A percentile compares a stretch with the other conserved stretches of the same genome.
Evolutionary conservation across 352 stramenopile species (phyloP).

Genomic region (Globisporangium barbulae): DNA sequence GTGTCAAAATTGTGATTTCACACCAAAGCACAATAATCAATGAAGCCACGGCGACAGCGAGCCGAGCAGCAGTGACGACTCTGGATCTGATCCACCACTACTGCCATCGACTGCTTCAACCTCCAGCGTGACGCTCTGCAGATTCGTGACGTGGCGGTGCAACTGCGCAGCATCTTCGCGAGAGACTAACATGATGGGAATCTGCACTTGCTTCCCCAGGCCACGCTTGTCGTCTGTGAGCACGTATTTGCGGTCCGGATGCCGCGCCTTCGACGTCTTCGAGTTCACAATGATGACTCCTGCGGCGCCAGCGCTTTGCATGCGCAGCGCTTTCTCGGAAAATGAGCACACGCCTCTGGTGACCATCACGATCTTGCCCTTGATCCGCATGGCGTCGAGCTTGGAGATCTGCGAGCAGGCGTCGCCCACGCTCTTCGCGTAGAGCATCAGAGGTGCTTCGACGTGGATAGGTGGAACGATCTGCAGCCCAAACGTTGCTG

Average conservation of each 20-base stretch:
- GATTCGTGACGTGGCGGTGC: constrained; percentile 28
- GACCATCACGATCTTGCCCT: constrained; percentile 67
- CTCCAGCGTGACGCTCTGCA: constrained; percentile 4
- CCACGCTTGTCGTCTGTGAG: constrained; percentile 53
- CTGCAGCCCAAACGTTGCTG: constrained; percentile 60
- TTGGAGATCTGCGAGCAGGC: constrained; percentile 39
- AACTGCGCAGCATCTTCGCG: constrained; percentile 46
- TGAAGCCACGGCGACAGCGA: constrained; percentile 68
- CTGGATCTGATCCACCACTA: neutral
- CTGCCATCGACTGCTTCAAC: constrained; percentile 14
- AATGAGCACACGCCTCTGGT: constrained; percentile 73
- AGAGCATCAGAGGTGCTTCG: constrained; percentile 55
- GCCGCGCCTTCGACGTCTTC: constrained; percentile 34
- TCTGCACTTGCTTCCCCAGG: constrained; percentile 43
- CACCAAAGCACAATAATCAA: constrained; percentile 16
- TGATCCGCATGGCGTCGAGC: constrained; percentile 19
- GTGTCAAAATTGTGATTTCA: constrained; percentile 4
- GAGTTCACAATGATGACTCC: constrained; percentile 74
- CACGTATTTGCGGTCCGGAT: constrained; percentile 56
- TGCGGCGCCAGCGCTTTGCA: constrained; percentile 53
- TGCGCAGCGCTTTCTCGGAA: constrained; percentile 60
- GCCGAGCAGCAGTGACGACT: constrained; percentile 24
- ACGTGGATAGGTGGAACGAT: constrained; percentile 37
- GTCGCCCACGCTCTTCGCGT: constrained; percentile 34
- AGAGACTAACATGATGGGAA: constrained; percentile 70